Conservation (phyloP, 129 eudicot genomes). For the Ambrosia artemisiifolia region DNA sequence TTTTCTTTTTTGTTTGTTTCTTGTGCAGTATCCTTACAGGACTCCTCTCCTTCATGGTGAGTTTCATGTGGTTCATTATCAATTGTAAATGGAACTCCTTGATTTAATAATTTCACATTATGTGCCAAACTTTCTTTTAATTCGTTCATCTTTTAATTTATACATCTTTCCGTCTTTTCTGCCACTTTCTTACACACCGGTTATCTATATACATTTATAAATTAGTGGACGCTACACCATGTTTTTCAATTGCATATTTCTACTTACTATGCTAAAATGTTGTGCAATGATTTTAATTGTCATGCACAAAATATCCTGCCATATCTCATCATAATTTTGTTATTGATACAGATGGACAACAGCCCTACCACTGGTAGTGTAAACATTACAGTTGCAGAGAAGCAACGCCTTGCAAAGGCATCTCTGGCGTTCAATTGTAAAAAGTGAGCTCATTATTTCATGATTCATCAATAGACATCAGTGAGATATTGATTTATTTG, state of each 20-base stretch:
- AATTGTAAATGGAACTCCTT: background rate
- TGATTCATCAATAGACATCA: background rate
- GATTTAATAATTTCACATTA: conserved; percentile 2
- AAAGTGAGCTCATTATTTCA: conserved; percentile 48
- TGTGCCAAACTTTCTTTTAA: background rate
- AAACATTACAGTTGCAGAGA: conserved; percentile 71
- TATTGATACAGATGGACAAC: conserved; percentile 66
- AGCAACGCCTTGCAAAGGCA: conserved; percentile 83
- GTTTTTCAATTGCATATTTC: background rate
- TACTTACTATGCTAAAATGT: background rate
- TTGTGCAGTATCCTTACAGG: conserved; percentile 93
- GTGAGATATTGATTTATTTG: no score
- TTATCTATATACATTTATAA: background rate
- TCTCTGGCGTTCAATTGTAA: conserved; percentile 92
- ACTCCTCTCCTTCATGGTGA: conserved; percentile 97
- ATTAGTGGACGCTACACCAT: background rate
- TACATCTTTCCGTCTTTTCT: background rate
- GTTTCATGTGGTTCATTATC: conserved; percentile 25
- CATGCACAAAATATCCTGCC: background rate
- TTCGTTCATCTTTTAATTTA: no score
- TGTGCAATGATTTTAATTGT: background rate
- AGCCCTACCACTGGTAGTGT: conserved; percentile 99
- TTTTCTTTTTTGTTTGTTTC: no score
- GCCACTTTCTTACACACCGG: background rate
- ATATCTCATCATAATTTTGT: no score